A percentile compares a stretch with the other conserved stretches of the same genome.
Conservation (phyloP, 352 stramenopile genomes). For the Phytophthora fragariae region DNA sequence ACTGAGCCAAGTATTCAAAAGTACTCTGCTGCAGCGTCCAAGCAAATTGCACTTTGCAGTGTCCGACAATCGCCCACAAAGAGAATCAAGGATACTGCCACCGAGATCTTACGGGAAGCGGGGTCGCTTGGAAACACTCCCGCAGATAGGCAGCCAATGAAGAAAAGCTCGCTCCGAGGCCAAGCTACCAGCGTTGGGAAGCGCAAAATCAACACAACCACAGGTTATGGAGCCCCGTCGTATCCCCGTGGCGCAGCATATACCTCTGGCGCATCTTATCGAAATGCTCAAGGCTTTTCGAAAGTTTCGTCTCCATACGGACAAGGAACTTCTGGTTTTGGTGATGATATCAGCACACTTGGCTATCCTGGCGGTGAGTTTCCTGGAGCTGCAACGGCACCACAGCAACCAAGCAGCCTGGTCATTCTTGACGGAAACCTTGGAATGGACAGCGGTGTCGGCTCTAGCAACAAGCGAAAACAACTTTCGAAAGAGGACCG, state of each 20-base stretch:
- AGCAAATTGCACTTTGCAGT: conserved; percentile 65
- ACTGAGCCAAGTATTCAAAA: conserved; percentile 76
- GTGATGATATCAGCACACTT: conserved; percentile 43
- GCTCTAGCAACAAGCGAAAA: conserved; percentile 34
- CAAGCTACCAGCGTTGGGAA: conserved; percentile 35
- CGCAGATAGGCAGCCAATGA: conserved; percentile 26
- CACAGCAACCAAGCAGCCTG: conserved; percentile 46
- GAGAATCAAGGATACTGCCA: conserved; percentile 50
- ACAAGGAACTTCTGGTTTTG: conserved; percentile 45
- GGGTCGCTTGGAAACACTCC: conserved; percentile 46
- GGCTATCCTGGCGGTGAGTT: conserved; percentile 22
- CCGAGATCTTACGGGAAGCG: conserved; percentile 54
- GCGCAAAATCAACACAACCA: conserved; percentile 32
- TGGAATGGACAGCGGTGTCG: conserved; percentile 19
- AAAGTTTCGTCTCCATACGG: conserved; percentile 58
- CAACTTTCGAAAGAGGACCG: conserved; percentile 58
- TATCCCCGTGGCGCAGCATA: conserved; percentile 24
- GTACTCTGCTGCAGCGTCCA: conserved; percentile 63
- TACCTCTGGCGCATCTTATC: conserved; percentile 15
- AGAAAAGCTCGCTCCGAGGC: conserved; percentile 9
- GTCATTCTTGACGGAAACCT: conserved; percentile 52
- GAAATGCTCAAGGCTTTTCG: conserved; percentile 34
- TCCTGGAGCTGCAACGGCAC: conserved; percentile 19
- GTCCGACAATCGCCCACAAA: conserved; percentile 47
- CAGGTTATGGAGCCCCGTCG: conserved; percentile 13